phyloP scores from a whole-genome alignment of 257 asterid species.

The Thymus mandschuricus region DNA sequence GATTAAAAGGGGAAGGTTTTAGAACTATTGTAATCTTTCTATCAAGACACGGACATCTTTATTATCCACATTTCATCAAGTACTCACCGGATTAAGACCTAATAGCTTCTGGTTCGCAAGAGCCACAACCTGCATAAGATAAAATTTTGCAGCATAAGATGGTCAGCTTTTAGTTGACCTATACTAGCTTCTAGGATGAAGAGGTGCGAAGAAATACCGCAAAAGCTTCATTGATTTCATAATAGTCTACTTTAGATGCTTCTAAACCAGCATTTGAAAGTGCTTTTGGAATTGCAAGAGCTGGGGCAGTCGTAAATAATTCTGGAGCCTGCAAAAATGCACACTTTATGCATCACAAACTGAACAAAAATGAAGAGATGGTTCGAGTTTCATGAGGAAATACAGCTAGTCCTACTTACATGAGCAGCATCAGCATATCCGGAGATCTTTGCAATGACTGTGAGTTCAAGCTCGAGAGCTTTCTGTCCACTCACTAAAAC shows the following conservation, averaged over 20 bases:
- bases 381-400: slow-evolving; percentile 18
- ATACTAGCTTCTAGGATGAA: slow-evolving; percentile 22
- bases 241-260: slow-evolving; percentile 82
- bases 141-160: slow-evolving; percentile 17
- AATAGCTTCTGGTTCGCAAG: slow-evolving; percentile 95
- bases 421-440: slow-evolving; percentile 99
- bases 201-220: slow-evolving; percentile 53
- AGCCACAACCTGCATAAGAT: slow-evolving; percentile 80
- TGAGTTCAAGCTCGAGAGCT: slow-evolving; percentile 79
- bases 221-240: slow-evolving; percentile 97
- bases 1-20: not conserved
- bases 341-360: slow-evolving; percentile 22
- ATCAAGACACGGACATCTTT: not conserved
- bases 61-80: not conserved
- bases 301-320: slow-evolving; percentile 89
- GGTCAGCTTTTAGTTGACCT: slow-evolving; percentile 1
- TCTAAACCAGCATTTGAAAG: slow-evolving; percentile 81
- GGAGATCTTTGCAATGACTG: slow-evolving; percentile 79
- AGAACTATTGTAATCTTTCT: slow-evolving; percentile 17
- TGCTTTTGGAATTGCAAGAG: slow-evolving; percentile 97
- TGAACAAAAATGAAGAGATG: not conserved
- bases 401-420: slow-evolving; percentile 41
- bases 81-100: slow-evolving; percentile 72
- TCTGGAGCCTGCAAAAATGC: slow-evolving; percentile 78
- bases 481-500: slow-evolving; percentile 94